A percentile compares a stretch with the other conserved stretches of the same genome.
These are phyloP conservation scores for Vitis amurensis DNA, from an alignment of 164 flowering plant genomes.

Conservation along the genomic window DNA sequence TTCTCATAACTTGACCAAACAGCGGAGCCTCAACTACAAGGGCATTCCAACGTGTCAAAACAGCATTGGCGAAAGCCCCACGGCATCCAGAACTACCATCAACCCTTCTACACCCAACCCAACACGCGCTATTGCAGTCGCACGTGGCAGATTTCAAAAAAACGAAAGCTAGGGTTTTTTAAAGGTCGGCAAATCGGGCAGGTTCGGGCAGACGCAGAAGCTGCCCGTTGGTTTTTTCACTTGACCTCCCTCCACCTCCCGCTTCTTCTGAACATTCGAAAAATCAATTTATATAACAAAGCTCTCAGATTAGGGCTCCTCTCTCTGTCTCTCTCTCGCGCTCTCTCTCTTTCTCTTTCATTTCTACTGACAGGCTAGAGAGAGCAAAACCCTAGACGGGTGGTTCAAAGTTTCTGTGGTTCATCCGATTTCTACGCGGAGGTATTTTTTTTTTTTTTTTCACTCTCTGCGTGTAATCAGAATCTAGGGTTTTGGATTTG, in stretches of 20 bases:
- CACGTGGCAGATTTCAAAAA: slow-evolving; percentile 27
- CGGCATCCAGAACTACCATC: no score
- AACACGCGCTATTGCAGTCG: neutral
- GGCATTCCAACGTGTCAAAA: no score
- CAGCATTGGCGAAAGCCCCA: no score
- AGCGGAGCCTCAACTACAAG: no score
- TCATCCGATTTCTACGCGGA: neutral
- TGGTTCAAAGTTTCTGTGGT: neutral
- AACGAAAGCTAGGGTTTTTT: slow-evolving; percentile 28
- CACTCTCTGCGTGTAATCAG: neutral
- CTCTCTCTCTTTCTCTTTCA: neutral
- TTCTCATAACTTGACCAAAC: no score
- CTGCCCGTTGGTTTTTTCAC: slow-evolving; percentile 16
- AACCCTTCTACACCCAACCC: no score
- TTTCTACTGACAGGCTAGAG: neutral
- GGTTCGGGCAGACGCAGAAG: slow-evolving; percentile 12
- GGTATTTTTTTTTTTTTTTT: slow-evolving; percentile 3
- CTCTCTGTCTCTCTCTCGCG: neutral
- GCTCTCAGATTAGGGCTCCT: no score
- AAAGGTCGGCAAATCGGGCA: slow-evolving; percentile 20
- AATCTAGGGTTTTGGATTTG: neutral
- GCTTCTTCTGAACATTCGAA: slow-evolving; percentile 42
- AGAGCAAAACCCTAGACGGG: slow-evolving; percentile 9
- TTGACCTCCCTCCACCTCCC: slow-evolving; percentile 17
- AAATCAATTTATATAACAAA: neutral